phyloP scores from a whole-genome alignment of 257 asterid genomes.

The Gentiana dahurica region DNA sequence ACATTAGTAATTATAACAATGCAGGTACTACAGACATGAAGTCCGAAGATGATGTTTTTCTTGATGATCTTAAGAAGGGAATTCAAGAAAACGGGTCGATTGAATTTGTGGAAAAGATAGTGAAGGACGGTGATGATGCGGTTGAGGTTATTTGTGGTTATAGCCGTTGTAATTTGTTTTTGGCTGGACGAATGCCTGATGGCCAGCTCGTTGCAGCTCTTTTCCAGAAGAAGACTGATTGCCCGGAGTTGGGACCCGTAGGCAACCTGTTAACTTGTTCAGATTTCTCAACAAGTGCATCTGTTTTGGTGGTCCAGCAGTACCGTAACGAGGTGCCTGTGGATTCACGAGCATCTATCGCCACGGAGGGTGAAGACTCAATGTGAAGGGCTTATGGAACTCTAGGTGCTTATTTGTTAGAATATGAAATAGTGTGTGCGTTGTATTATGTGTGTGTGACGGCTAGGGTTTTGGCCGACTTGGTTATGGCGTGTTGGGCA shows the following conservation, averaged over 20 bases:
- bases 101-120: constrained; percentile 21
- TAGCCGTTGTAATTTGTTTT: constrained; percentile 29
- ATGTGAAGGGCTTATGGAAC: too few species aligned
- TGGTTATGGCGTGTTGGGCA: too few species aligned
- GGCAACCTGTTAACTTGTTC: constrained; percentile 24
- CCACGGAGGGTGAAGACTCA: too few species aligned
- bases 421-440: too few species aligned
- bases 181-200: constrained; percentile 41
- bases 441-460: too few species aligned
- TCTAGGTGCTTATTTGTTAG: too few species aligned
- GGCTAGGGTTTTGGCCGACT: too few species aligned
- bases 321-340: constrained; percentile 4
- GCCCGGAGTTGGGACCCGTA: constrained; percentile 32
- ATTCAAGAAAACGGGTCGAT: constrained; percentile 17
- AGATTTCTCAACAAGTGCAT: constrained; percentile 23
- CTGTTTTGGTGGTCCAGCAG: constrained; percentile 37
- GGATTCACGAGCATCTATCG: constrained; percentile 2
- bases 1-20: constrained; percentile 3
- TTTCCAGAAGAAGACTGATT: constrained; percentile 16
- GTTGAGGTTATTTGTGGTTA: constrained; percentile 13
- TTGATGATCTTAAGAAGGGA: constrained; percentile 18
- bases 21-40: background rate
- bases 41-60: constrained; percentile 22
- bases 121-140: constrained; percentile 16
- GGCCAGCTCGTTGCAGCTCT: constrained; percentile 24